Percentiles rank a stretch among this genome's conserved stretches.
phyloP scores from a whole-genome alignment of 2,329 filamentous ascomycete genomes.

The Fusarium secorum region DNA sequence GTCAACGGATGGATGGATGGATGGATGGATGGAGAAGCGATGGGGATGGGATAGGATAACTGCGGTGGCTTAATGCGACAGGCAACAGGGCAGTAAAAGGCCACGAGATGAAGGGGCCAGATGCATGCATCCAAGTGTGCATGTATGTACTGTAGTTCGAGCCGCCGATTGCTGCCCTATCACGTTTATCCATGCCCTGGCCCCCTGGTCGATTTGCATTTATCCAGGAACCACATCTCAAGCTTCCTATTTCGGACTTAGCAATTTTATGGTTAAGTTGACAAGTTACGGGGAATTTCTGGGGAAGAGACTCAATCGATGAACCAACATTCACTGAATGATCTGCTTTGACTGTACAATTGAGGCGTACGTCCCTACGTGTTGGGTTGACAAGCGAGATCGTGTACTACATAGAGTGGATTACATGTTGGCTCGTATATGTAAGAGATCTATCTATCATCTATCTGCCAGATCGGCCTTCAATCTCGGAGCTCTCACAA shows the following conservation, averaged over 20 bases:
- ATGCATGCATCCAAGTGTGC: neutral
- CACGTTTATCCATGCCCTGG: conserved; percentile 1
- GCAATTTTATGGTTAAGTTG: conserved; percentile 29
- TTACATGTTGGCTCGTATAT: conserved; percentile 12
- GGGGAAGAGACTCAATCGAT: conserved; percentile 1
- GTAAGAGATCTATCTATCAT: conserved; percentile 6
- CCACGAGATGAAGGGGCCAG: conserved; percentile 20
- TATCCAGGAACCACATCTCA: conserved; percentile 34
- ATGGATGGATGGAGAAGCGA: neutral
- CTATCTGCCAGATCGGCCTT: neutral
- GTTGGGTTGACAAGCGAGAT: conserved; percentile 27
- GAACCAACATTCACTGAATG: conserved; percentile 16
- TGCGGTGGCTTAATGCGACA: conserved; percentile 4
- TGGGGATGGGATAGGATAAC: neutral
- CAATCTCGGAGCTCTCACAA: neutral
- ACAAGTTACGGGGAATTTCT: conserved; percentile 2
- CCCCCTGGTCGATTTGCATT: conserved; percentile 27
- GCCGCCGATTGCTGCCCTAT: conserved; percentile 19
- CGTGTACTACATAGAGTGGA: neutral
- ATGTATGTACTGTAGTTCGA: conserved; percentile 7
- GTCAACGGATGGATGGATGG: neutral
- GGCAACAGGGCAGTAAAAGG: conserved; percentile 3
- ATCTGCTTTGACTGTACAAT: conserved; percentile 23
- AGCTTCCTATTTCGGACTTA: conserved; percentile 28
- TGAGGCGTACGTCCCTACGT: conserved; percentile 12